Percentiles rank a stretch among this genome's conserved stretches.
Evolutionary conservation across 768 basidiomycete species (phyloP).

Genomic region (Boletus subparvulus): DNA sequence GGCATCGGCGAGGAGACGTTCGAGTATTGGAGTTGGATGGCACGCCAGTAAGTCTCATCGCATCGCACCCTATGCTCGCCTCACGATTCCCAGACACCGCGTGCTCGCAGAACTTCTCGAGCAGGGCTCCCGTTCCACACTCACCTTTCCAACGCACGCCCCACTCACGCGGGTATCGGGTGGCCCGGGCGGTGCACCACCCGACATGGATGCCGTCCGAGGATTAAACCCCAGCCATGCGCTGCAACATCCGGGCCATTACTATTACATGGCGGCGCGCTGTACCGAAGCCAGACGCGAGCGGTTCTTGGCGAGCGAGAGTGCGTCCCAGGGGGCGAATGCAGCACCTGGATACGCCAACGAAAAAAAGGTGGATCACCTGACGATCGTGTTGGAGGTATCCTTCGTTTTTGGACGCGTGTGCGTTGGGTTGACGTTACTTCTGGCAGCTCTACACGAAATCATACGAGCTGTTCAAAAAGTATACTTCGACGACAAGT

Average conservation of each 20-base stretch:
- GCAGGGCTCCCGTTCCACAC: conserved; percentile 64
- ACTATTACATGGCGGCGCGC: conserved; percentile 86
- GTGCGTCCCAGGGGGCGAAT: conserved; percentile 34
- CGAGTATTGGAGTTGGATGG: conserved; percentile 97
- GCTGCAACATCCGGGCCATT: conserved; percentile 82
- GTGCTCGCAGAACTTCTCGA: conserved; percentile 90
- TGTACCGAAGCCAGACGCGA: conserved; percentile 78
- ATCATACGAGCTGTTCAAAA: conserved; percentile 92
- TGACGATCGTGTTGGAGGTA: conserved; percentile 81
- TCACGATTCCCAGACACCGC: conserved; percentile 59
- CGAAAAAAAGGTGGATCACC: conserved; percentile 91
- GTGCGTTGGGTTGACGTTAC: neutral
- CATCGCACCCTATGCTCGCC: neutral
- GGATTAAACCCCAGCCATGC: conserved; percentile 80
- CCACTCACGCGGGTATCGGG: conserved; percentile 38
- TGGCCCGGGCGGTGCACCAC: conserved; percentile 17
- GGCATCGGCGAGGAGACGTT: conserved; percentile 96
- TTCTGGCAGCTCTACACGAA: conserved; percentile 95
- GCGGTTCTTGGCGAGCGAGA: conserved; percentile 60
- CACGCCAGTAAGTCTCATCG: conserved; percentile 67
- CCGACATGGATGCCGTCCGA: conserved; percentile 60
- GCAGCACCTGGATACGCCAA: conserved; percentile 75
- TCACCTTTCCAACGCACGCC: conserved; percentile 60
- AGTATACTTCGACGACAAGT: conserved; percentile 51
- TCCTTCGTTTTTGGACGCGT: neutral